These are phyloP conservation scores for Saitozyma podzolica DNA, from an alignment of 768 basidiomycete species.

Conservation along the genomic window DNA sequence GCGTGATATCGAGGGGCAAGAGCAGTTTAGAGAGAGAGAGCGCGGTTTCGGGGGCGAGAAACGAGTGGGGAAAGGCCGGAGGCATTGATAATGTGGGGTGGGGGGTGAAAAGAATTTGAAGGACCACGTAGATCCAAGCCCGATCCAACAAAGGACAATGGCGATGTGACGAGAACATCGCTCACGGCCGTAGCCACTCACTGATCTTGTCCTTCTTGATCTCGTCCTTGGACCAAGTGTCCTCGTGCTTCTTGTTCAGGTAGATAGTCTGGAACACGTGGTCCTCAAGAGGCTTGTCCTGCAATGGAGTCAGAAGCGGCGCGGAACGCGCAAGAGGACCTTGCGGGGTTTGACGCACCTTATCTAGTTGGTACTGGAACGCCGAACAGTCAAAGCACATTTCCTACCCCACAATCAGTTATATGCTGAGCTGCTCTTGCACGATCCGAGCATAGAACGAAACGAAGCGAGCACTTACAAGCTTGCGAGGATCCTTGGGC, in stretches of 20 bases:
- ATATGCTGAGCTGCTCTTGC: neutral
- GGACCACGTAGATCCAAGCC: too few species aligned
- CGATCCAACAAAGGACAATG: neutral
- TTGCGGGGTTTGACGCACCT: constrained; percentile 11
- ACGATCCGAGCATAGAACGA: neutral
- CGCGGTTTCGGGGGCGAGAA: too few species aligned
- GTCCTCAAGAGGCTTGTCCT: constrained; percentile 48
- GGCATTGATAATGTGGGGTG: too few species aligned
- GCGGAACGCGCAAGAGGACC: neutral
- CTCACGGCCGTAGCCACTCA: constrained; percentile 13
- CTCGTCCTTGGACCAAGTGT: constrained; percentile 53
- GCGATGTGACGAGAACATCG: neutral
- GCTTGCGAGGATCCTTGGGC: constrained; percentile 44
- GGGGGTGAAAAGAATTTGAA: too few species aligned
- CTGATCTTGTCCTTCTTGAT: constrained; percentile 55
- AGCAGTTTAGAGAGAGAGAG: too few species aligned
- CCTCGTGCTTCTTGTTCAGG: constrained; percentile 54
- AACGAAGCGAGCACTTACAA: constrained; percentile 25
- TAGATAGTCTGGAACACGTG: constrained; percentile 57
- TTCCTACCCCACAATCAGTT: constrained; percentile 32
- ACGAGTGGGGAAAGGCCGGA: too few species aligned
- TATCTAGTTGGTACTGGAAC: constrained; percentile 52
- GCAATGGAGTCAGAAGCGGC: neutral
- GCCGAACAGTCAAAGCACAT: constrained; percentile 53
- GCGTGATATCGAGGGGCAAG: too few species aligned